phyloP scores from a whole-genome alignment of 2,329 filamentous ascomycete species.

The Pezicula radicicola region DNA sequence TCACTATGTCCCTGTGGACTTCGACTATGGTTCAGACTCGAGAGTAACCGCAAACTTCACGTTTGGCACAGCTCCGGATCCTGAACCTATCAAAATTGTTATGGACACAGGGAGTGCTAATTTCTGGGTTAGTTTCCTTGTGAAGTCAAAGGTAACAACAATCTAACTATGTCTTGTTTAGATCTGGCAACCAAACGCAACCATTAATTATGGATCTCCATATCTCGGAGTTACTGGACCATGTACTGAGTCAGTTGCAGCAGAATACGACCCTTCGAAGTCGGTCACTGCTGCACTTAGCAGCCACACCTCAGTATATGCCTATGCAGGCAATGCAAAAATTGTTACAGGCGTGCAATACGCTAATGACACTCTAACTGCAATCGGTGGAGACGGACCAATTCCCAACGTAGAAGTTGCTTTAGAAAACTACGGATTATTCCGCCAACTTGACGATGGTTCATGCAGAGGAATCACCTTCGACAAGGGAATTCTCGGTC shows the following conservation, averaged over 20 bases:
- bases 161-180: background rate
- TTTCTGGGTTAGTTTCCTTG: conserved; percentile 11
- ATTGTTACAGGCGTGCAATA: conserved; percentile 8
- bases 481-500: conserved; percentile 29
- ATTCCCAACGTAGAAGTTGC: conserved; percentile 25
- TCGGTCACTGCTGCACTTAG: conserved; percentile 7
- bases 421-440: conserved; percentile 21
- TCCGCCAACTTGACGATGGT: conserved; percentile 15
- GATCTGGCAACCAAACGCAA: conserved; percentile 11
- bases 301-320: conserved; percentile 8
- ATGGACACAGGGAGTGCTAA: conserved; percentile 15
- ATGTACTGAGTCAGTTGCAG: conserved; percentile 11
- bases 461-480: conserved; percentile 18
- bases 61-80: conserved; percentile 9
- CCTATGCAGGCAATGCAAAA: conserved; percentile 14
- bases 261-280: conserved; percentile 7
- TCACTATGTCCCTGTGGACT: conserved; percentile 14
- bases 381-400: conserved; percentile 16
- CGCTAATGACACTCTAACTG: conserved; percentile 23
- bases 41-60: conserved; percentile 14
- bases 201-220: conserved; percentile 14
- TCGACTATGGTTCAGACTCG: conserved; percentile 10
- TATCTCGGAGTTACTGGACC: conserved; percentile 11
- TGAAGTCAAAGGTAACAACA: background rate
- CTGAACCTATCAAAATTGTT: conserved; percentile 9